Evolutionary conservation across 306 rosid genomes (phyloP), one percentile per base, ranked within the genome.

Genomic region (Cucurbita pepo): DNA sequence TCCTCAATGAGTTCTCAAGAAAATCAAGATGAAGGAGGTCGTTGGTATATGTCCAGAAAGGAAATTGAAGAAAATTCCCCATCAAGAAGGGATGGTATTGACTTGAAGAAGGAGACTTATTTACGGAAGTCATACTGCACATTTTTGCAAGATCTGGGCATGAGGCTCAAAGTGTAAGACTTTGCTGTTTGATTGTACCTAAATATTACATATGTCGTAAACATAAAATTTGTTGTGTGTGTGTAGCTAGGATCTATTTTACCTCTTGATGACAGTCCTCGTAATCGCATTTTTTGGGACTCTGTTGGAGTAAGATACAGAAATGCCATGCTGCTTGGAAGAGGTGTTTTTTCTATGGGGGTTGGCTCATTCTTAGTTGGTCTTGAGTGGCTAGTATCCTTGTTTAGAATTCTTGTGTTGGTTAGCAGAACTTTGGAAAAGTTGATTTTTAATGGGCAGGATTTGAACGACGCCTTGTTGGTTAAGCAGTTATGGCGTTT

Each of bases 161-260:
- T 90, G 92, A 89, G 92, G 76, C 92, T 94, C 76, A 94, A 94
- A 87, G 97, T 94, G 98, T 94, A 82, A 90, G 98, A 81, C 53
- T 74, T 30, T 50, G 7, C 8, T 69, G 47, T 34, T 50, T 69
- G 13, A 34, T 51, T 25, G 50, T 69, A 69, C 41, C 30, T 51
- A 69, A 69, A 48, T n/a, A 50, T 69, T 69, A 69, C 30, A 13
- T 69, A 48, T 2, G 56, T 51, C 10, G 21, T 16, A 34, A 9
- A 50, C 18, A 3, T 13, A 34, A 10, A 69, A 5, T 69, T 15
- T 47, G 43, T 48, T 65, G 56, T 47, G 43, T 13, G 43, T 13
- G 41, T 48, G n/a, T 44, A 9, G 10, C 48, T 44, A 44, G 54
- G n/a, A 50, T 50, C 14, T 7, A 50, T 50, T 50, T 50, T 50